These are phyloP conservation scores for Centella asiatica DNA, from an alignment of 129 eudicot species.

Conservation along the genomic window DNA sequence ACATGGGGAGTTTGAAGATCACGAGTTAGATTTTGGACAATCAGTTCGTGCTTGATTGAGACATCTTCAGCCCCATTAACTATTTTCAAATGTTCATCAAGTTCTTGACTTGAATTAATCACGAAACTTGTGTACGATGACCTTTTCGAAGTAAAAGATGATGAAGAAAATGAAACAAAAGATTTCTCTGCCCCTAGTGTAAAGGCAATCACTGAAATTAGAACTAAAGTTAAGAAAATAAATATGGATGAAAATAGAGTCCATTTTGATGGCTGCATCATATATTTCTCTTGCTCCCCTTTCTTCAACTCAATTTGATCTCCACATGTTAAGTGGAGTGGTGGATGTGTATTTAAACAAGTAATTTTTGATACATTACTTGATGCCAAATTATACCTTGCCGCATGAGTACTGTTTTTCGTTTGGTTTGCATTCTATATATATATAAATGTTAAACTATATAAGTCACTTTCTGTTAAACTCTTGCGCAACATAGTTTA, in stretches of 20 bases:
- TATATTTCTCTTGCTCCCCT: not conserved
- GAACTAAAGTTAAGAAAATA: slow-evolving; percentile 13
- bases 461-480: too few species aligned
- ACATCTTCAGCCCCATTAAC: not conserved
- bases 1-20: not conserved
- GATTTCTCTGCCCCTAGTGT: slow-evolving; percentile 6
- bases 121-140: too few species aligned
- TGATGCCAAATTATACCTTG: slow-evolving; percentile 26
- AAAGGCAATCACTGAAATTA: slow-evolving; percentile 19
- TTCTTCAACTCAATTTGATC: not conserved
- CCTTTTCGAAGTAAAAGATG: too few species aligned
- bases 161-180: not conserved
- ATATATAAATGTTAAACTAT: too few species aligned
- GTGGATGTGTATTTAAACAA: not conserved
- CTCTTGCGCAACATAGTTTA: too few species aligned
- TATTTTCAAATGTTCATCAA: not conserved
- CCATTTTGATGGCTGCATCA: slow-evolving; percentile 15
- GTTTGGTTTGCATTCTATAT: too few species aligned
- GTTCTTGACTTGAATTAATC: not conserved
- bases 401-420: too few species aligned
- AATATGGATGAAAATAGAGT: not conserved
- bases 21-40: not conserved
- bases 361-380: slow-evolving; percentile 21
- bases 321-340: not conserved
- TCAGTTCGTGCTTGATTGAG: slow-evolving; percentile 6